Conservation (phyloP, 1,139 yeast species). For the Tardiomyces depauwii region DNA sequence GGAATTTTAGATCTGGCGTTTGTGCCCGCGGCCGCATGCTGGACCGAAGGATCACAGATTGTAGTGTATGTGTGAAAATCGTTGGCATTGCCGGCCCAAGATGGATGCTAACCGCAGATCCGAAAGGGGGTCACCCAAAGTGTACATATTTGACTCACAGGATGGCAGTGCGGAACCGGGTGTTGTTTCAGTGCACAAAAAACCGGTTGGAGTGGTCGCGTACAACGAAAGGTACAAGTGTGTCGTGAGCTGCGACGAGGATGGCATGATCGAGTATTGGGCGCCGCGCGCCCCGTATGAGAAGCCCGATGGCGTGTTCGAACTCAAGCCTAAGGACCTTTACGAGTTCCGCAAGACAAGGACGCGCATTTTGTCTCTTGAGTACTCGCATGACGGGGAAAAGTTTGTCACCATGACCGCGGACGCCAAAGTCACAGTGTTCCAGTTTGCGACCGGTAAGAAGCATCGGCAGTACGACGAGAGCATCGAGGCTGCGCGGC, state of each 20-base stretch:
- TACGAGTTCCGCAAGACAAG: not conserved
- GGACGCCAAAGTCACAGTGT: constrained; percentile 27
- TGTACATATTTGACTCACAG: not conserved
- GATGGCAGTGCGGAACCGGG: not conserved
- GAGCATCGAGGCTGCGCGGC: constrained; percentile 17
- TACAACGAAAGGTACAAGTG: not conserved
- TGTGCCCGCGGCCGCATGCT: not conserved
- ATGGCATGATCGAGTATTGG: not conserved
- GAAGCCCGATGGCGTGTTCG: not conserved
- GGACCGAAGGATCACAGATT: not conserved
- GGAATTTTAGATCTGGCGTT: not conserved
- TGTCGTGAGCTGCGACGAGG: not conserved
- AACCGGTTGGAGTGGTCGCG: not conserved
- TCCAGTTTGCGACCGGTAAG: constrained; percentile 29
- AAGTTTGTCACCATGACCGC: not conserved
- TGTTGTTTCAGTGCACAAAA: not conserved
- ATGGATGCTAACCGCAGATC: not conserved
- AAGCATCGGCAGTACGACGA: constrained; percentile 27
- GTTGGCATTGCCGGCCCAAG: too few relatives aligned
- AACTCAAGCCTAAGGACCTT: not conserved
- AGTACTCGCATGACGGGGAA: not conserved
- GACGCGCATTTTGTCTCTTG: not conserved
- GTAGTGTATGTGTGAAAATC: not conserved
- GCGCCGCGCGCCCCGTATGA: not conserved
- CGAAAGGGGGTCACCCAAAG: not conserved